Percentiles rank a stretch among this genome's conserved stretches.
Conservation (phyloP, 768 basidiomycete genomes). For the Boletus bicolor region DNA sequence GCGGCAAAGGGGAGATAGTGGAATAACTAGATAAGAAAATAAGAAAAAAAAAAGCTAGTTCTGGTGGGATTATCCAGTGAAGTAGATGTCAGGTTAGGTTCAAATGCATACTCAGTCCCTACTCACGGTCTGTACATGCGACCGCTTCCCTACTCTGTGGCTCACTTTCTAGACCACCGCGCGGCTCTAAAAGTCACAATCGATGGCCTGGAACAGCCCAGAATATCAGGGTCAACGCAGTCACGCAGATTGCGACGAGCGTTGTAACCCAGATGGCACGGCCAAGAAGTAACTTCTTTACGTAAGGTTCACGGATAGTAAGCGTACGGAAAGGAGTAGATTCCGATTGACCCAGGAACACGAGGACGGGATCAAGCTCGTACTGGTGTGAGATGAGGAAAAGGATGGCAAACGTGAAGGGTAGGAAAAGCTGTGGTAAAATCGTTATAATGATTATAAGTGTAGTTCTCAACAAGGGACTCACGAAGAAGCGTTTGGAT, state of each 20-base stretch:
- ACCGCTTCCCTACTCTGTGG: conserved; percentile 4
- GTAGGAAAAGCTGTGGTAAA: conserved; percentile 77
- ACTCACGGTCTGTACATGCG: conserved; percentile 8
- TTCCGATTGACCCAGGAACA: conserved; percentile 91
- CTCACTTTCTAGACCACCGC: neutral
- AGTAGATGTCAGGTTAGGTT: conserved; percentile 15
- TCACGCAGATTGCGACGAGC: conserved; percentile 72
- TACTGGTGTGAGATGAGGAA: conserved; percentile 95
- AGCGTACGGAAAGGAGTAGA: conserved; percentile 96
- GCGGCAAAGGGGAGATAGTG: conserved; percentile 18
- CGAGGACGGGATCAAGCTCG: conserved; percentile 93
- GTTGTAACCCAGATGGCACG: conserved; percentile 90
- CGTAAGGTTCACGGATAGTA: conserved; percentile 89
- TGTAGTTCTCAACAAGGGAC: conserved; percentile 34
- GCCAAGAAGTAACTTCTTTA: conserved; percentile 83
- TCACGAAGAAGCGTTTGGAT: conserved; percentile 89
- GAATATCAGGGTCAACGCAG: conserved; percentile 85
- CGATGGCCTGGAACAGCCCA: conserved; percentile 95
- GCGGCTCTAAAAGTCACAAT: conserved; percentile 43
- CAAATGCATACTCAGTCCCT: conserved; percentile 17
- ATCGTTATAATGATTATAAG: conserved; percentile 2
- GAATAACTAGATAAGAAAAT: conserved; percentile 32
- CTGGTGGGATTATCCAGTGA: conserved; percentile 21
- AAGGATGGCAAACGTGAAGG: conserved; percentile 85
- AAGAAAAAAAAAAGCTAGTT: conserved; percentile 24